These are phyloP conservation scores for Cladosporium sp. DNA, from an alignment of 2,329 filamentous ascomycete genomes.

Conservation along the genomic window DNA sequence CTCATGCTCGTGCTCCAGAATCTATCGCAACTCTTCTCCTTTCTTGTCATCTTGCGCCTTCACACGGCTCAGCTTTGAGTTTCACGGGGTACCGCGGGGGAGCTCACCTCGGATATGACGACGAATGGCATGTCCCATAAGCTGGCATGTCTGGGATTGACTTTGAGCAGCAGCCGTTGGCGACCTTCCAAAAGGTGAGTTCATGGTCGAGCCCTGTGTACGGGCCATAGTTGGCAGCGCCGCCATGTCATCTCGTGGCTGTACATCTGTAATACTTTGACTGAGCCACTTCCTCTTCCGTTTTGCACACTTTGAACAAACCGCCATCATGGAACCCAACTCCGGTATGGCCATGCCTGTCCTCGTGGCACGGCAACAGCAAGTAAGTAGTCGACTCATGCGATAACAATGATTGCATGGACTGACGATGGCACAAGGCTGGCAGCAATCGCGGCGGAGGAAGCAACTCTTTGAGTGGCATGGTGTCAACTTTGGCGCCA, in stretches of 20 bases:
- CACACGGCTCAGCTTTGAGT: background rate
- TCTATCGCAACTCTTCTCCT: background rate
- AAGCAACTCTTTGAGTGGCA: slow-evolving; percentile 52
- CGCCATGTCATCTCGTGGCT: background rate
- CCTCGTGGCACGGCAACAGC: background rate
- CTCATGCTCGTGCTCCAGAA: background rate
- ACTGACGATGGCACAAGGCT: background rate
- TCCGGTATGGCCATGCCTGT: background rate
- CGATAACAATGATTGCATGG: background rate
- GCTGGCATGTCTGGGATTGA: background rate
- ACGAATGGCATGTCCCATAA: background rate
- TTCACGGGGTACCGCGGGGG: background rate
- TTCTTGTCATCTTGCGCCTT: background rate
- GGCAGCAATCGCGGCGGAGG: slow-evolving; percentile 21
- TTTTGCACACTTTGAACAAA: background rate
- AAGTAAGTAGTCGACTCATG: background rate
- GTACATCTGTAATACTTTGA: background rate
- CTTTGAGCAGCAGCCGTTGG: background rate
- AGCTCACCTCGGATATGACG: background rate
- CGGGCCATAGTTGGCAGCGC: background rate
- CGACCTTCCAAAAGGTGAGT: background rate
- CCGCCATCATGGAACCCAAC: background rate
- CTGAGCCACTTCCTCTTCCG: background rate
- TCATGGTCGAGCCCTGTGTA: background rate
- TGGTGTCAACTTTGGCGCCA: slow-evolving; percentile 52